Evolutionary conservation across 176 grass and related monocot species (phyloP).

Genomic region (Tuctoria greenei): DNA sequence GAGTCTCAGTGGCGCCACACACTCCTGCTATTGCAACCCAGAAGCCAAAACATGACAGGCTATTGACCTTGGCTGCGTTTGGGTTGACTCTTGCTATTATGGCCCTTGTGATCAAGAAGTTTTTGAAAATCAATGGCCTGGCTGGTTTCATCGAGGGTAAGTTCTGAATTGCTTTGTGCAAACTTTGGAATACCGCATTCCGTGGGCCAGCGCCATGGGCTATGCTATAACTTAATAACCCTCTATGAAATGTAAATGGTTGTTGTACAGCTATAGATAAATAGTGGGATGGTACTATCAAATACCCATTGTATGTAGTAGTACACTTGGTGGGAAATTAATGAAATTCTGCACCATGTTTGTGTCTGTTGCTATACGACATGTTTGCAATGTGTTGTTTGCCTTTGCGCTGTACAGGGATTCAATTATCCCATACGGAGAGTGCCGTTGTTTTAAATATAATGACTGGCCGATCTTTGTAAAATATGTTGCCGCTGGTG

Average conservation of each 20-base stretch:
- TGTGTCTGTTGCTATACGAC: background rate
- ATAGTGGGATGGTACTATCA: conserved; percentile 10
- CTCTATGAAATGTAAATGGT: conserved; percentile 42
- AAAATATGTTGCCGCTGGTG: background rate
- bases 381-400: background rate
- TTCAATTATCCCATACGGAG: background rate
- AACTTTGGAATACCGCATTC: conserved; percentile 29
- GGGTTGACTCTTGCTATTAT: conserved; percentile 82
- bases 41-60: conserved; percentile 71
- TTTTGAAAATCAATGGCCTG: conserved; percentile 66
- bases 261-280: conserved; percentile 35
- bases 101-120: conserved; percentile 85
- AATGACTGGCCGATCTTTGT: background rate
- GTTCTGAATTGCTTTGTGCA: conserved; percentile 52
- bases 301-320: conserved; percentile 40
- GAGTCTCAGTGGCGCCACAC: conserved; percentile 14
- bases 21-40: conserved; percentile 40
- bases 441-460: background rate
- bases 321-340: conserved; percentile 30
- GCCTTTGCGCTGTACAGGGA: background rate
- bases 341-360: conserved; percentile 6
- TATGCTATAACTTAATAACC: conserved; percentile 26
- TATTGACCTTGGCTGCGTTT: conserved; percentile 76
- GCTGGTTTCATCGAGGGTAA: conserved; percentile 74
- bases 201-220: background rate